Evolutionary conservation across 148 eudicot genomes (phyloP).

Genomic region (Diospyros kaki): DNA sequence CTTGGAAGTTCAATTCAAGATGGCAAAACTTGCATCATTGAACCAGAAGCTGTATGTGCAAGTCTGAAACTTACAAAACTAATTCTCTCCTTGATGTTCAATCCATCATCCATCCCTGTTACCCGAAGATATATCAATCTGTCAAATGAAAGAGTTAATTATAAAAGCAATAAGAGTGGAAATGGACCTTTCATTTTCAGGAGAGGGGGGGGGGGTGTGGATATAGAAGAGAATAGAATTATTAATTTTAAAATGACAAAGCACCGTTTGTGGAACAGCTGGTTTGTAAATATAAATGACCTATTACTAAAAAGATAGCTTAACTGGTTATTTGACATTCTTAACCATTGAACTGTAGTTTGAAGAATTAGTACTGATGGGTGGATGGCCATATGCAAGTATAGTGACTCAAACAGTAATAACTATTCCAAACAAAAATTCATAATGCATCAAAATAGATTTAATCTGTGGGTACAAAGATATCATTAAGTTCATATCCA

Average conservation of each 20-base stretch:
- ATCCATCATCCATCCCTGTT: slow-evolving; percentile 90
- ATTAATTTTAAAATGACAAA: too few relatives aligned
- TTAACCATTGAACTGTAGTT: neutral
- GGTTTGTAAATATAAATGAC: too few relatives aligned
- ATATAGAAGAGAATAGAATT: too few relatives aligned
- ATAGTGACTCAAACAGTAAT: neutral
- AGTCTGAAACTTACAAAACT: slow-evolving; percentile 56
- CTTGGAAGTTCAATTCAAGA: slow-evolving; percentile 3
- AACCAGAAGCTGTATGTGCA: neutral
- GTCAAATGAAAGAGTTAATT: slow-evolving; percentile 20
- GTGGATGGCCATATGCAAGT: neutral
- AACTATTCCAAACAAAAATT: neutral
- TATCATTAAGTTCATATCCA: neutral
- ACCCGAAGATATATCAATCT: slow-evolving; percentile 89
- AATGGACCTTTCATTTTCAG: neutral
- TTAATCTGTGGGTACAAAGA: neutral
- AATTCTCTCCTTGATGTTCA: slow-evolving; percentile 77
- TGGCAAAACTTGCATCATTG: slow-evolving; percentile 2
- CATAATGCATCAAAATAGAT: neutral
- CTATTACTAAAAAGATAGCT: too few relatives aligned
- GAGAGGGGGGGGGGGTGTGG: neutral
- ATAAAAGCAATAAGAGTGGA: slow-evolving; percentile 8
- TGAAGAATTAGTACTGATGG: neutral
- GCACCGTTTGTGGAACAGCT: too few relatives aligned
- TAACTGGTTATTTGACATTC: neutral